Conservation (phyloP, 129 eudicot species). For the Tagetes patula region DNA sequence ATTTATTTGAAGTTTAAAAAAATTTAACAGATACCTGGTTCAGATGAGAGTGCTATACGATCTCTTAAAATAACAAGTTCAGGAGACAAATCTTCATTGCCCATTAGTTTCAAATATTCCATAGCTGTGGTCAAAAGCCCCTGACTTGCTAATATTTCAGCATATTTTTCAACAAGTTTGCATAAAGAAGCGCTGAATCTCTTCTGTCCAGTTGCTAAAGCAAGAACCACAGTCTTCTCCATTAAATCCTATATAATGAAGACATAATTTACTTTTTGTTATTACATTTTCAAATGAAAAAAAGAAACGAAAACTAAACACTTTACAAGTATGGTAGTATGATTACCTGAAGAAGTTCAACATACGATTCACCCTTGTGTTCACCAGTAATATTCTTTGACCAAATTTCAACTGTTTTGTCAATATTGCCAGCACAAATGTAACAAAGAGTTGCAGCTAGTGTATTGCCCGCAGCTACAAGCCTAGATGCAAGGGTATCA, state of each 20-base stretch:
- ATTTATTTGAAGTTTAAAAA: neutral
- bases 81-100: constrained; percentile 81
- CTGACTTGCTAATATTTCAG: constrained; percentile 95
- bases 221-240: constrained; percentile 96
- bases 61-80: constrained; percentile 83
- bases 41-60: constrained; percentile 66
- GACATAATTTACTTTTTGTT: neutral
- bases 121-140: constrained; percentile 85
- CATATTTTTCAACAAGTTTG: constrained; percentile 91
- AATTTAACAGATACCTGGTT: constrained; percentile 46
- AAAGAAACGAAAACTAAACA: neutral
- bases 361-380: constrained; percentile 68
- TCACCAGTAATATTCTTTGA: constrained; percentile 58
- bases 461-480: constrained; percentile 61
- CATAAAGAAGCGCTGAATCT: constrained; percentile 81
- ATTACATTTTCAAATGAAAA: neutral
- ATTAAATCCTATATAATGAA: constrained; percentile 62
- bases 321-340: constrained; percentile 16
- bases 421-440: constrained; percentile 93
- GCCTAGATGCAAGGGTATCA: constrained; percentile 85
- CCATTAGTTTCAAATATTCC: constrained; percentile 81
- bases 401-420: constrained; percentile 93
- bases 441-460: constrained; percentile 88
- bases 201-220: constrained; percentile 90
- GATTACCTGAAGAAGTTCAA: constrained; percentile 80